A percentile compares a stretch with the other conserved stretches of the same genome.
phyloP scores from a whole-genome alignment of 2,329 filamentous ascomycete species.

The Stachybotrys echinatus region DNA sequence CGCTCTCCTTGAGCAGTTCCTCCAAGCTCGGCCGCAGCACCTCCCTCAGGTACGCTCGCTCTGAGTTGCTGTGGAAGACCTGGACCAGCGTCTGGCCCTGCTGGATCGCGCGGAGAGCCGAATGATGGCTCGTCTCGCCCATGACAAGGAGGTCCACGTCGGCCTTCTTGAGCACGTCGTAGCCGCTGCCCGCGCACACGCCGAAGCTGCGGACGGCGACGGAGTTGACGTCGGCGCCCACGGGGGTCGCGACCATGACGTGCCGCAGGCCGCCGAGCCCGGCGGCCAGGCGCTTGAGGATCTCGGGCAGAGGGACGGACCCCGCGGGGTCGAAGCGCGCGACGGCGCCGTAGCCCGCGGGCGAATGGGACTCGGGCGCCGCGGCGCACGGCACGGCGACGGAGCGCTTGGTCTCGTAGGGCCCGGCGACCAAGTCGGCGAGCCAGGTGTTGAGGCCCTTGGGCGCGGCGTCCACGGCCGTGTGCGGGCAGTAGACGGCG shows the following conservation, averaged over 20 bases:
- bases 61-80: constrained; percentile 90
- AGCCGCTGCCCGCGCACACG: constrained; percentile 87
- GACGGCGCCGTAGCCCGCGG: constrained; percentile 48
- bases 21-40: constrained; percentile 65
- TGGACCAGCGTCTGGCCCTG: constrained; percentile 76
- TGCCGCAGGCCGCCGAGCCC: constrained; percentile 60
- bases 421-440: constrained; percentile 71
- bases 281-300: constrained; percentile 53
- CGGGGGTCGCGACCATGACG: constrained; percentile 45
- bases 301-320: constrained; percentile 32
- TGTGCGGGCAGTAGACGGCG: constrained; percentile 94
- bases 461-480: constrained; percentile 81
- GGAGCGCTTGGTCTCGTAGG: constrained; percentile 29
- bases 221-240: constrained; percentile 34
- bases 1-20: constrained; percentile 47
- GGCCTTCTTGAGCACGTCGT: constrained; percentile 64
- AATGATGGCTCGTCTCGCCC: constrained; percentile 90
- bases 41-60: constrained; percentile 72
- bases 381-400: constrained; percentile 40
- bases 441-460: constrained; percentile 93
- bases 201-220: constrained; percentile 62
- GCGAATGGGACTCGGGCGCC: constrained; percentile 36
- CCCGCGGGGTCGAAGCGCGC: constrained; percentile 31
- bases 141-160: constrained; percentile 81
- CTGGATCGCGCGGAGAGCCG: constrained; percentile 81